Evolutionary conservation across 129 eudicot genomes (phyloP).

Genomic region (Arctium minus): DNA sequence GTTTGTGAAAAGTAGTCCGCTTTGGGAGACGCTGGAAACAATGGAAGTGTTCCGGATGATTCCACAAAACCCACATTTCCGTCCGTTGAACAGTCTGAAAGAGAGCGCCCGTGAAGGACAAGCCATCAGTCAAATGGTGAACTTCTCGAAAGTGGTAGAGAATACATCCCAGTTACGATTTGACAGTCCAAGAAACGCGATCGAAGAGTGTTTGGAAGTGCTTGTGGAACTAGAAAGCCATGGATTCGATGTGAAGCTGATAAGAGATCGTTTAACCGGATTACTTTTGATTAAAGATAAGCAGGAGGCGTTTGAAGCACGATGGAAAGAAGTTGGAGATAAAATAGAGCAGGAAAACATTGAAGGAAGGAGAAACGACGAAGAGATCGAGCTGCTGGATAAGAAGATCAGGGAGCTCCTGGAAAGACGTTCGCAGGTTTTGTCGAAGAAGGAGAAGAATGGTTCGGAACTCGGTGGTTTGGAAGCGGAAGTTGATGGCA

Average conservation of each 20-base stretch:
- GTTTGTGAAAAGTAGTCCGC: conserved; percentile 45
- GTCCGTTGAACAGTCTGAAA: conserved; percentile 34
- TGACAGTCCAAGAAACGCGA: conserved; percentile 29
- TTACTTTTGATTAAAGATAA: conserved; percentile 40
- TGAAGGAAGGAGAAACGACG: conserved; percentile 22
- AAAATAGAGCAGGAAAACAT: conserved; percentile 11
- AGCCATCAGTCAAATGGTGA: conserved; percentile 73
- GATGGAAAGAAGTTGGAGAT: conserved; percentile 7
- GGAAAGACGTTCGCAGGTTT: conserved; percentile 25
- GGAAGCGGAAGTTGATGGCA: conserved; percentile 26
- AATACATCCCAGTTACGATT: conserved; percentile 32
- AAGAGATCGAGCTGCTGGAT: conserved; percentile 40
- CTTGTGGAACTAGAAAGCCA: conserved; percentile 61
- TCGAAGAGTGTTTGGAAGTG: conserved; percentile 50
- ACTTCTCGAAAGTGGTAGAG: conserved; percentile 52
- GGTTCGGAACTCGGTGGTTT: conserved; percentile 27
- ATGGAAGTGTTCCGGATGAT: conserved; percentile 55
- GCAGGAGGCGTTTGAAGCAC: conserved; percentile 20
- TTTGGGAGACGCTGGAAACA: conserved; percentile 65
- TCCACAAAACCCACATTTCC: conserved; percentile 87
- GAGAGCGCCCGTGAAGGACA: conserved; percentile 66
- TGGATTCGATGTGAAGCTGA: conserved; percentile 53
- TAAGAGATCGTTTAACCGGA: conserved; percentile 38
- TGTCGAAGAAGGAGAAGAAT: conserved; percentile 26
- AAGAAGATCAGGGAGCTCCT: conserved; percentile 40